Conservation (phyloP, 2,329 filamentous ascomycete species). For the Xylaria sp. region DNA sequence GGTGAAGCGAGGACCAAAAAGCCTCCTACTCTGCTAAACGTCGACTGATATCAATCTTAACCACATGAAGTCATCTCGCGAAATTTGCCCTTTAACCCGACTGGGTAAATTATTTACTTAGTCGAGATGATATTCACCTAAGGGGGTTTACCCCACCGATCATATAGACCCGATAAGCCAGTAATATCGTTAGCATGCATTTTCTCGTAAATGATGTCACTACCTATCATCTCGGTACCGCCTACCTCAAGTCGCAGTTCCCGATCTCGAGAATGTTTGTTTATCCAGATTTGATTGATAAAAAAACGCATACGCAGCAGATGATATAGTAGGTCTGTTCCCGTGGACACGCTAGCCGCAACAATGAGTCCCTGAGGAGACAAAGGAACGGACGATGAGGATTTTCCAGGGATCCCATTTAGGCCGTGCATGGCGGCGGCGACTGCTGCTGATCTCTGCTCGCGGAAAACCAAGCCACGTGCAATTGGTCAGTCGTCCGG, state of each 20-base stretch:
- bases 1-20: not conserved
- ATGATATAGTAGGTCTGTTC: not conserved
- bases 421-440: conserved; percentile 29
- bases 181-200: not conserved
- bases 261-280: not conserved
- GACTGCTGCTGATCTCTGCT: conserved; percentile 29
- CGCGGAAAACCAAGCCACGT: conserved; percentile 26
- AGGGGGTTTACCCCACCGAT: not conserved
- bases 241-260: not conserved
- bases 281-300: not conserved
- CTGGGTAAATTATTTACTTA: not conserved
- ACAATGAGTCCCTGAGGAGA: conserved; percentile 31
- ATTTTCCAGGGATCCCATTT: conserved; percentile 31
- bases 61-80: not conserved
- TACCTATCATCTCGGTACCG: not conserved
- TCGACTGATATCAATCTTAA: not conserved
- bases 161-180: not conserved
- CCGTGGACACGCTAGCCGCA: not conserved
- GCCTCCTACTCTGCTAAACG: not conserved
- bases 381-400: conserved; percentile 32
- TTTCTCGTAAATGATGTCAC: conserved; percentile 8
- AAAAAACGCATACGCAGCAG: not conserved
- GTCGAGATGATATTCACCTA: not conserved
- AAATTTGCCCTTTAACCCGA: not conserved
- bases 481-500: conserved; percentile 28